A percentile compares a stretch with the other conserved stretches of the same genome.
Evolutionary conservation across 305 asterid genomes (phyloP).

Genomic region (Fraxinus angustifolia): DNA sequence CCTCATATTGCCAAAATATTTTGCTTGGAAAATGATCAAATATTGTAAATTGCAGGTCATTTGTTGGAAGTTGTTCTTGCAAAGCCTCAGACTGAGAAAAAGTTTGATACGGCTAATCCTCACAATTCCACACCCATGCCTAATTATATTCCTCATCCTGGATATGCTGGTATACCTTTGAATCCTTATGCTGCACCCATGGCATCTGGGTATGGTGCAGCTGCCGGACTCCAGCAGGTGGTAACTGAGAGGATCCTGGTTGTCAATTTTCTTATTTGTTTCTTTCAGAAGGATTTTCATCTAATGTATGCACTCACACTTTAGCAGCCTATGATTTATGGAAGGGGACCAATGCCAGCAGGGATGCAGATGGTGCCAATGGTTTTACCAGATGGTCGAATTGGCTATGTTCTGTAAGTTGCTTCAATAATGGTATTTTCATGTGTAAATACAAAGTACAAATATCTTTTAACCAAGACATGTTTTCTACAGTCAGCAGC

Average conservation of each 20-base stretch:
- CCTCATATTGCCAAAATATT: neutral
- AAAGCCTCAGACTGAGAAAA: slow-evolving; percentile 91
- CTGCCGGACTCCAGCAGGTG: slow-evolving; percentile 85
- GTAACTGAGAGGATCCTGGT: slow-evolving; percentile 1
- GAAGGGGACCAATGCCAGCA: slow-evolving; percentile 97
- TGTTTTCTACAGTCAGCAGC: slow-evolving; percentile 49
- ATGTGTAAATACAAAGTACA: neutral
- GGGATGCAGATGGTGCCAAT: slow-evolving; percentile 99
- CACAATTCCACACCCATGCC: slow-evolving; percentile 54
- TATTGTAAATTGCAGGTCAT: slow-evolving; percentile 57
- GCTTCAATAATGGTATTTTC: neutral
- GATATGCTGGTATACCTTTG: slow-evolving; percentile 71
- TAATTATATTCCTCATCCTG: slow-evolving; percentile 83
- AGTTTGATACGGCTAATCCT: slow-evolving; percentile 57
- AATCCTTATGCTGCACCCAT: slow-evolving; percentile 71
- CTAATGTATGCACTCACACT: slow-evolving; percentile 14
- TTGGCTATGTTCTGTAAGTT: slow-evolving; percentile 97
- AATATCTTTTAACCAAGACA: slow-evolving; percentile 6
- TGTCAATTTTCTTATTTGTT: neutral
- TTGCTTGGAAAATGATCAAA: slow-evolving; percentile 13
- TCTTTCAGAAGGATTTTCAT: neutral
- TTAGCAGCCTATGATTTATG: slow-evolving; percentile 89
- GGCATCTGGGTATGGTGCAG: slow-evolving; percentile 67
- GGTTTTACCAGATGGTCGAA: slow-evolving; percentile 97
- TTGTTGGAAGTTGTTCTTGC: slow-evolving; percentile 89